Base-by-base conservation (phyloP, 2,329 filamentous ascomycete genomes). In the Sarocladiaceae sp. region DNA sequence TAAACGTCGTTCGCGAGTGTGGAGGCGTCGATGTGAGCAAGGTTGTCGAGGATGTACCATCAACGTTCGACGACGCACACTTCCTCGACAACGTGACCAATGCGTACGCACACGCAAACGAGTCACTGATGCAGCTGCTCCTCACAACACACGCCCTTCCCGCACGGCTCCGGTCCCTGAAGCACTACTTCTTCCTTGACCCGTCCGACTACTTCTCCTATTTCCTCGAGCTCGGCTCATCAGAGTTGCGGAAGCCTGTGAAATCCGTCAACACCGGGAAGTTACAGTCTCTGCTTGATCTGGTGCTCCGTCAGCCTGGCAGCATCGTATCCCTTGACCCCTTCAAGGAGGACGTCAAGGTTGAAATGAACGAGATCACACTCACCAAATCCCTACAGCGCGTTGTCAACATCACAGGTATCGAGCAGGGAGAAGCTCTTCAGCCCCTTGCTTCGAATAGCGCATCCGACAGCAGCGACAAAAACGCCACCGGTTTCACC, bases 151-250 rank as follows among this genome's bases (percentile, higher is more conserved):
- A 98, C 59, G 87, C 87, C 11, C 76, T 98, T 4, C 90, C 91
- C 1, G 85, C 87, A 21, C 80, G 93, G 29, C 74, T 98, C 46
- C 81, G 85, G 35, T 97, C 91, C 12, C 72, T 98, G 31, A 98
- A 98, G 62, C 93, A 98, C 65, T 98, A 98, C 69, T 98, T 97
- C 71, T 98, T 98, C 72, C 82, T 98, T 50, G 91, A 97, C 55
- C 85, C 90, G 7, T 96, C 93, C 26, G 93, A 98, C 62, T 98
- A 95, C 69, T 97, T 98, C 64, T 89, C 89, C 3, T 95, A 97
- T 65, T 98, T 98, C 62, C 81, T 98, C 48, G 93, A 98, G 59
- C 80, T 98, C 16, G 83, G 88, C 45, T 76, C 85, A 23, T 90
- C 89, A 1, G 93, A 98, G 65, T 74, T 98, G 47, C 85, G 88